phyloP scores from a whole-genome alignment of 2,329 filamentous ascomycete species.

The Aureobasidium sp. region DNA sequence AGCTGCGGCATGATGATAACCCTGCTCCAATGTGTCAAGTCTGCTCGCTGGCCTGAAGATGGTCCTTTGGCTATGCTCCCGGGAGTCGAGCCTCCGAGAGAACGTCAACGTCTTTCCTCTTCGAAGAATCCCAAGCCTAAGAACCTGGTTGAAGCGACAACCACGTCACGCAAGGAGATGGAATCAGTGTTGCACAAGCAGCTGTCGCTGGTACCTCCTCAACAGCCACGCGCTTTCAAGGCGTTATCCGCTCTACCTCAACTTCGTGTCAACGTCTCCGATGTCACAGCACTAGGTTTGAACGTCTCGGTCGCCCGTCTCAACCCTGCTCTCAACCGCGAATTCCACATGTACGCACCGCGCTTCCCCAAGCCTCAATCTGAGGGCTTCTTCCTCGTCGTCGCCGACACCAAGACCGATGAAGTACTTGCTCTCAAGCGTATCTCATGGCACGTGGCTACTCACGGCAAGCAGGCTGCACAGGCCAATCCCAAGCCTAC shows the following conservation, averaged over 20 bases:
- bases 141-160: conserved; percentile 33
- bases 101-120: conserved; percentile 34
- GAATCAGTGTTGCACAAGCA: conserved; percentile 37
- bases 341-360: conserved; percentile 75
- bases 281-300: conserved; percentile 55
- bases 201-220: conserved; percentile 42
- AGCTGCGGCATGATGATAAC: conserved; percentile 75
- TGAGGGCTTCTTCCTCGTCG: conserved; percentile 83
- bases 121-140: conserved; percentile 24
- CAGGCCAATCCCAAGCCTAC: conserved; percentile 33
- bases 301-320: conserved; percentile 56
- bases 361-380: conserved; percentile 89
- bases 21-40: conserved; percentile 86
- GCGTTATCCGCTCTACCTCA: conserved; percentile 61
- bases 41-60: conserved; percentile 81
- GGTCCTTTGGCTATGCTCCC: conserved; percentile 72
- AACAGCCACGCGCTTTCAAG: conserved; percentile 46
- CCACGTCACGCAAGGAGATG: conserved; percentile 25
- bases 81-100: conserved; percentile 47
- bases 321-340: conserved; percentile 57
- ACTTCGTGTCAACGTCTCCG: conserved; percentile 53
- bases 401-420: conserved; percentile 58
- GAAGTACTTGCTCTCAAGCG: conserved; percentile 83
- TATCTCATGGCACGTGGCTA: conserved; percentile 55
- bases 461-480: conserved; percentile 22